Percentiles rank a stretch among this genome's conserved stretches.
Conservation (phyloP, 352 stramenopile species). For the Plasmopara muralis region DNA sequence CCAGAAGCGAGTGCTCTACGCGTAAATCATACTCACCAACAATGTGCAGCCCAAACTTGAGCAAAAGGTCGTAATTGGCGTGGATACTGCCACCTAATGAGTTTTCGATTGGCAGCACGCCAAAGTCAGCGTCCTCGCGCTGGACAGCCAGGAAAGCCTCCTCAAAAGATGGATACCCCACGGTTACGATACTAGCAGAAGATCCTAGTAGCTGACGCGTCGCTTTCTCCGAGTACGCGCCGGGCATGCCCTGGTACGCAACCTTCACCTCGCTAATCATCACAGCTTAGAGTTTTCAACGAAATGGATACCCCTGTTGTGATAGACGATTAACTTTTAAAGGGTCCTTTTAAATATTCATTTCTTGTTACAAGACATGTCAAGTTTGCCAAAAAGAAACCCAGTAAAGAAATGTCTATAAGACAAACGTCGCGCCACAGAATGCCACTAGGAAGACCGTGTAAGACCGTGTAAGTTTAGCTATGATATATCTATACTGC, state of each 20-base stretch:
- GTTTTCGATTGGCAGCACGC: constrained; percentile 95
- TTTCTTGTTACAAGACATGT: no score
- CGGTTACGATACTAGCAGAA: constrained; percentile 56
- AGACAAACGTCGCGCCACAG: no score
- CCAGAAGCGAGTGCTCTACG: constrained; percentile 91
- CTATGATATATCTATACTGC: no score
- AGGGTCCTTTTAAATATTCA: no score
- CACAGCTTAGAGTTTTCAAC: no score
- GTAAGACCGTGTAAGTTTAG: no score
- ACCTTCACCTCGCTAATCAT: constrained; percentile 67
- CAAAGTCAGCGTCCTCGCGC: constrained; percentile 89
- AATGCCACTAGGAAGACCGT: no score
- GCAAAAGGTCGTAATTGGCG: constrained; percentile 92
- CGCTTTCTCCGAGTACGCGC: constrained; percentile 97
- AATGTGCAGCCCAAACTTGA: constrained; percentile 73
- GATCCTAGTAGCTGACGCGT: constrained; percentile 86
- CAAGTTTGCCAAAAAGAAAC: no score
- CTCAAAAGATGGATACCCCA: constrained; percentile 32
- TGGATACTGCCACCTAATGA: constrained; percentile 93
- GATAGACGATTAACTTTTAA: no score
- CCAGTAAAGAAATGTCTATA: no score
- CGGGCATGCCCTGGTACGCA: constrained; percentile 94
- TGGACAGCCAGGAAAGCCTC: constrained; percentile 63
- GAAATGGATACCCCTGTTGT: no score
- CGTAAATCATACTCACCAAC: constrained; percentile 73